A percentile compares a stretch with the other conserved stretches of the same genome.
Conservation (phyloP, 2,329 filamentous ascomycete genomes). For the Canariomyces notabilis region DNA sequence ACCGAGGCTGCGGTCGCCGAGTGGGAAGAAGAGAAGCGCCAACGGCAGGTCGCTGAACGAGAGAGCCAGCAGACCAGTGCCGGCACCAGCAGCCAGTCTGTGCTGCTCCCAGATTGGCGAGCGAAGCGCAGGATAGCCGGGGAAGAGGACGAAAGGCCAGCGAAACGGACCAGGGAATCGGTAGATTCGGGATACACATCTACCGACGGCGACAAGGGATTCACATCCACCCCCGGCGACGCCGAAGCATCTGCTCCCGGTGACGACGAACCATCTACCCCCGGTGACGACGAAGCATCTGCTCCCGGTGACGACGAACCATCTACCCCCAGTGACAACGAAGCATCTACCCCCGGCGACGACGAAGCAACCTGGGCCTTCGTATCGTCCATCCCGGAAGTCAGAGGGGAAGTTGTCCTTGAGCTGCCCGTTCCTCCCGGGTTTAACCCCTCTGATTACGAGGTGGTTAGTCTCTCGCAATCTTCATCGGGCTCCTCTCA, state of each 20-base stretch:
- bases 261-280: too few relatives aligned
- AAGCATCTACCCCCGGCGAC: constrained; percentile 9
- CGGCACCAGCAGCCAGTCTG: constrained; percentile 11
- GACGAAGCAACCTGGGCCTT: constrained; percentile 1
- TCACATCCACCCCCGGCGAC: neutral
- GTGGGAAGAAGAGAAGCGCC: constrained; percentile 27
- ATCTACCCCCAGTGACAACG: too few relatives aligned
- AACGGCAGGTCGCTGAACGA: constrained; percentile 1
- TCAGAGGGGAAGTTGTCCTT: constrained; percentile 13
- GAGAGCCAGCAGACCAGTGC: neutral
- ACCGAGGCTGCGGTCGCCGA: constrained; percentile 25
- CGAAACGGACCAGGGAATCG: constrained; percentile 6
- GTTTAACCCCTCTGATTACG: constrained; percentile 23
- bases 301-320: too few relatives aligned
- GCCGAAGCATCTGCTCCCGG: too few relatives aligned
- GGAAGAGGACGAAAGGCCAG: neutral
- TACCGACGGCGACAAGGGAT: constrained; percentile 3
- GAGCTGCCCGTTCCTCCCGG: constrained; percentile 16
- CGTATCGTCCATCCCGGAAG: constrained; percentile 2
- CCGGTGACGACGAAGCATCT: too few relatives aligned
- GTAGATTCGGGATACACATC: constrained; percentile 17
- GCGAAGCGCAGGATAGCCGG: constrained; percentile 8
- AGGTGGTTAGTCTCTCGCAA: constrained; percentile 1
- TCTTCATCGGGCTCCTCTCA: constrained; percentile 18
- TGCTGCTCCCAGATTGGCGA: constrained; percentile 9